phyloP scores from a whole-genome alignment of 208 protist genomes.

The Leishmania arabica region DNA sequence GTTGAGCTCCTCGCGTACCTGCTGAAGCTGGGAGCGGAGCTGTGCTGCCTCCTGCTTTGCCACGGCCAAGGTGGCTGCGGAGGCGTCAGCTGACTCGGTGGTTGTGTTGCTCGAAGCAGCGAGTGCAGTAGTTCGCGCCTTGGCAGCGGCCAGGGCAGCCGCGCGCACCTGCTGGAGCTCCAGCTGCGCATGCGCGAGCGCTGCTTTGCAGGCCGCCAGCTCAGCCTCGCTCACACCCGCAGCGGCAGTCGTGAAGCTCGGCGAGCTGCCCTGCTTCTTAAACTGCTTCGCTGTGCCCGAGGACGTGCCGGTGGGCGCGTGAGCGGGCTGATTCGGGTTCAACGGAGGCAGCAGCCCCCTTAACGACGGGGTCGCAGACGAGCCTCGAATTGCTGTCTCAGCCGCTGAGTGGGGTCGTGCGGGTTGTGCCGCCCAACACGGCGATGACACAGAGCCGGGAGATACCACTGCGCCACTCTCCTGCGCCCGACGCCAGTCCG shows the following conservation, averaged over 20 bases:
- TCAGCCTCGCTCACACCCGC: slow-evolving; percentile 15
- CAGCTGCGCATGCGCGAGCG: slow-evolving; percentile 41
- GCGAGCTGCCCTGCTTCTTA: not conserved
- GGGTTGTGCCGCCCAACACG: not conserved
- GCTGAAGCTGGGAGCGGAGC: slow-evolving; percentile 40
- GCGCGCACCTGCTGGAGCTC: slow-evolving; percentile 52
- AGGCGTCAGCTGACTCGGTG: not conserved
- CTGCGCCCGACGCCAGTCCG: slow-evolving; percentile 43
- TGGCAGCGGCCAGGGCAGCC: not conserved
- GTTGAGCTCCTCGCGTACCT: slow-evolving; percentile 44
- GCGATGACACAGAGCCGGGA: not conserved
- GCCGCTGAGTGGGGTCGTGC: slow-evolving; percentile 2
- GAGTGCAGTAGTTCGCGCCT: not conserved
- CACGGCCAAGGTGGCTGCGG: not conserved
- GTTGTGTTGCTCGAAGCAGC: not conserved
- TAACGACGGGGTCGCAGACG: not conserved
- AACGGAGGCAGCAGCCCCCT: slow-evolving; percentile 8
- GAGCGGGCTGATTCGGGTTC: slow-evolving; percentile 3
- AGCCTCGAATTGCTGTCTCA: not conserved
- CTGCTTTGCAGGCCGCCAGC: slow-evolving; percentile 42
- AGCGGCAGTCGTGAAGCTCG: too few relatives aligned
- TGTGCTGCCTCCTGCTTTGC: slow-evolving; percentile 20
- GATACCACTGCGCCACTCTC: not conserved
- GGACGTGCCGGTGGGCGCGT: not conserved
- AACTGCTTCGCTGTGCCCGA: not conserved